phyloP scores from a whole-genome alignment of 2,329 filamentous ascomycete species.

The Paraphoma chrysanthemicola region DNA sequence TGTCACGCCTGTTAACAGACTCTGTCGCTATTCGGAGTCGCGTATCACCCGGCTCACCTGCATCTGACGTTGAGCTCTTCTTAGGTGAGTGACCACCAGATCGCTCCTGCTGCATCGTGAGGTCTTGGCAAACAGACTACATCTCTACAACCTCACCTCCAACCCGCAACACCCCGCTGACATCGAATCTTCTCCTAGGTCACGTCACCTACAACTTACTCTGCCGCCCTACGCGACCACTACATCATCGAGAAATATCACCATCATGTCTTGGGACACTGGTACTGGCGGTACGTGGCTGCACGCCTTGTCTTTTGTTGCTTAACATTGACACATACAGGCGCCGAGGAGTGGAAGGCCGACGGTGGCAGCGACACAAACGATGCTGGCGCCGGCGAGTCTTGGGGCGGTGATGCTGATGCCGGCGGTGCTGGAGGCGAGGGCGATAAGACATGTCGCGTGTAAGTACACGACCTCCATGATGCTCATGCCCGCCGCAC shows the following conservation, averaged over 20 bases:
- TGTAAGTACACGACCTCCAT: conserved; percentile 40
- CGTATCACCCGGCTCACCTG: neutral
- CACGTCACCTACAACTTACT: no score
- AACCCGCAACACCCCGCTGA: conserved; percentile 1
- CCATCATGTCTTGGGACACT: conserved; percentile 31
- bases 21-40: neutral
- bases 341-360: conserved; percentile 18
- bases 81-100: neutral
- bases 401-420: conserved; percentile 23
- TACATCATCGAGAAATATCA: neutral
- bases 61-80: neutral
- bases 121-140: conserved; percentile 6
- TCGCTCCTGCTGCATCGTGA: neutral
- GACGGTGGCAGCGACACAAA: conserved; percentile 9
- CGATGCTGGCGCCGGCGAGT: conserved; percentile 17
- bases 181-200: neutral
- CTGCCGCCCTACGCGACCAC: no score
- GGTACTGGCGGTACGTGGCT: conserved; percentile 17
- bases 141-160: neutral
- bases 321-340: conserved; percentile 11
- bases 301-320: conserved; percentile 8
- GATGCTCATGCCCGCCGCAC: no score
- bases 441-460: conserved; percentile 48
- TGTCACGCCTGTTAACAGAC: neutral
- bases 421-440: conserved; percentile 25